Evolutionary conservation across 2,329 filamentous ascomycete species (phyloP).

Genomic region (Dactylellina drechsleri): DNA sequence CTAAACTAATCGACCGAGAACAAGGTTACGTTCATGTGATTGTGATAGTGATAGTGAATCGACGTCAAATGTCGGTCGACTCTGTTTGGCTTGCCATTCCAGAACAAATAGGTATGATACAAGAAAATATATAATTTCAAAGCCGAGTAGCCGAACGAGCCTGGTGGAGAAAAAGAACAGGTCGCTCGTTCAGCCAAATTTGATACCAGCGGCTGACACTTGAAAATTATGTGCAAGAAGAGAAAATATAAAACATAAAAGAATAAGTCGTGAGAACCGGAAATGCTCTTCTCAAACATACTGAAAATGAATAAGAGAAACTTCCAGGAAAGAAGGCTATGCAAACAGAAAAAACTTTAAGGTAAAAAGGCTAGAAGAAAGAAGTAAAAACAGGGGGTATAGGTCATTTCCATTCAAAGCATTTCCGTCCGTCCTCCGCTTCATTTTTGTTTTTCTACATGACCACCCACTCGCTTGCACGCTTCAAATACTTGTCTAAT

Average conservation of each 20-base stretch:
- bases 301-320: neutral
- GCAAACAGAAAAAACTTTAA: neutral
- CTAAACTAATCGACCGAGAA: neutral
- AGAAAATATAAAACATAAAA: conserved; percentile 19
- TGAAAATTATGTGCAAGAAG: conserved; percentile 27
- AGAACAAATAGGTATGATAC: conserved; percentile 41
- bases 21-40: conserved; percentile 16
- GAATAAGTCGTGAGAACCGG: conserved; percentile 1
- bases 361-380: conserved; percentile 8
- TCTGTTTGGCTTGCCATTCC: conserved; percentile 9
- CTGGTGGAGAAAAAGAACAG: neutral
- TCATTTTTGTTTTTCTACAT: conserved; percentile 34
- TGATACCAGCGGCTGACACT: neutral
- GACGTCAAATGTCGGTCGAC: conserved; percentile 1
- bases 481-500: conserved; percentile 96
- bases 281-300: conserved; percentile 12
- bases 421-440: conserved; percentile 15
- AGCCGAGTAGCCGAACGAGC: neutral
- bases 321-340: conserved; percentile 4
- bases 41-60: neutral
- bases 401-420: conserved; percentile 18
- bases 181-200: neutral
- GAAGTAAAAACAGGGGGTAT: conserved; percentile 52
- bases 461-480: conserved; percentile 90
- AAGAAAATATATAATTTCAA: conserved; percentile 16